These are phyloP conservation scores for Diaporthe sp. DNA, from an alignment of 2,329 filamentous ascomycete species.

Conservation along the genomic window DNA sequence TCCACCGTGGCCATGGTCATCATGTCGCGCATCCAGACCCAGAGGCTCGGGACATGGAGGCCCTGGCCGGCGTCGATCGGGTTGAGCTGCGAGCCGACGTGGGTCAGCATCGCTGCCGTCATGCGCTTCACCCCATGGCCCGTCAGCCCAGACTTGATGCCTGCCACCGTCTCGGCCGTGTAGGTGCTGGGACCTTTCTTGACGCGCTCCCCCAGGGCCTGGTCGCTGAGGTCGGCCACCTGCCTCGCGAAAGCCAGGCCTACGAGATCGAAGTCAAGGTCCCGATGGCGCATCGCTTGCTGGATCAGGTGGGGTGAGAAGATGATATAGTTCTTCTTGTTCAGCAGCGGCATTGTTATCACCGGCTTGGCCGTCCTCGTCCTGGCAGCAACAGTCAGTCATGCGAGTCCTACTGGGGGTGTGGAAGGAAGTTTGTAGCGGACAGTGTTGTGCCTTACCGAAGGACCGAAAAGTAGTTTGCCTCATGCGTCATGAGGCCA, in stretches of 20 bases:
- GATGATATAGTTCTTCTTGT: neutral
- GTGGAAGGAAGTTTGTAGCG: neutral
- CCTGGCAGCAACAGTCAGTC: neutral
- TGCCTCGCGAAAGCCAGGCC: neutral
- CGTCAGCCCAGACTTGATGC: neutral
- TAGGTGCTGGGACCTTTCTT: neutral
- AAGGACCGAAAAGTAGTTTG: neutral
- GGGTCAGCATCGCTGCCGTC: neutral
- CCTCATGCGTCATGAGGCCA: neutral
- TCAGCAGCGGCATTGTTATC: neutral
- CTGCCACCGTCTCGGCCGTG: neutral
- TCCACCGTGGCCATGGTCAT: neutral
- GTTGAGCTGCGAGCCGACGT: neutral
- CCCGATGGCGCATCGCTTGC: neutral
- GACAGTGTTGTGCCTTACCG: neutral
- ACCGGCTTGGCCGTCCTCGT: neutral
- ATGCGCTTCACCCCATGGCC: neutral
- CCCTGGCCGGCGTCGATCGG: constrained; percentile 1
- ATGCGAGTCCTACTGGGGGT: neutral
- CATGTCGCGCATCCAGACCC: neutral
- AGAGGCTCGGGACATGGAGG: neutral
- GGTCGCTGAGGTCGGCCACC: neutral
- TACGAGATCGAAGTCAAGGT: neutral
- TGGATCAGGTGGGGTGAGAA: neutral
- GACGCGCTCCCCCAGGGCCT: neutral